Evolutionary conservation across 2,329 filamentous ascomycete species (phyloP), one percentile per base, ranked within the genome.

Genomic region (Exophiala mesophila): DNA sequence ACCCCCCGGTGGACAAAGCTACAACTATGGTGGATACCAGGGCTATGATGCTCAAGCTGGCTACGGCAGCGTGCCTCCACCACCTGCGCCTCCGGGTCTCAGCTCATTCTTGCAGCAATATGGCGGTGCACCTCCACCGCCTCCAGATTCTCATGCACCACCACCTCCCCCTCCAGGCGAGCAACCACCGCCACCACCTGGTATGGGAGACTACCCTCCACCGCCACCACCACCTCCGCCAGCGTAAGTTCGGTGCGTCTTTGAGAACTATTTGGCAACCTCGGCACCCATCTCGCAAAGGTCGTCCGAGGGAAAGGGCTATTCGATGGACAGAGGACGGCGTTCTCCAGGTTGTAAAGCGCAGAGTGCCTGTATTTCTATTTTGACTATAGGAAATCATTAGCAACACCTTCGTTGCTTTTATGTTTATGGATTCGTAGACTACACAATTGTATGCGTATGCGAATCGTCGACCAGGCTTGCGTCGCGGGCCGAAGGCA

Each of bases 21-120:
- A 79, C 56, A 77, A 74, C 19, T 86, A 85, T 62, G 66, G 53
- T 44, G 68, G 64, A 26, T 76, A 76, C 45, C 62, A 68, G 47
- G 68, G 67, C 33, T 60, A 59, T 52, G 64, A 66, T 8, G 64
- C 65, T 45, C 61, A 66, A 40, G 57, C 64, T 18, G 49, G 41
- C 28, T 61, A 63, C 41, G 71, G 23, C 23, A 26, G 68, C 38
- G 64, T 68, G 43, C 64, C 68, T 42, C 54, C 65, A 39, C 44
- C 47, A 15, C 41, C 67, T 39, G 76, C 76, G 45, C 72, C 77
- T 52, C 75, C 77, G 38, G 74, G 73, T 28, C 68, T 80, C 32
- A 56, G 73, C 58, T 76, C 78, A 34, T 69, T 86, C 45, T 81
- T 84, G 56, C 78, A 55, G 33, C 53, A 84, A 62, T 80, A 82